Evolutionary conservation across 208 protist genomes (phyloP), one percentile per base, ranked within the genome.

Genomic region (Balamuthia mandrillaris): DNA sequence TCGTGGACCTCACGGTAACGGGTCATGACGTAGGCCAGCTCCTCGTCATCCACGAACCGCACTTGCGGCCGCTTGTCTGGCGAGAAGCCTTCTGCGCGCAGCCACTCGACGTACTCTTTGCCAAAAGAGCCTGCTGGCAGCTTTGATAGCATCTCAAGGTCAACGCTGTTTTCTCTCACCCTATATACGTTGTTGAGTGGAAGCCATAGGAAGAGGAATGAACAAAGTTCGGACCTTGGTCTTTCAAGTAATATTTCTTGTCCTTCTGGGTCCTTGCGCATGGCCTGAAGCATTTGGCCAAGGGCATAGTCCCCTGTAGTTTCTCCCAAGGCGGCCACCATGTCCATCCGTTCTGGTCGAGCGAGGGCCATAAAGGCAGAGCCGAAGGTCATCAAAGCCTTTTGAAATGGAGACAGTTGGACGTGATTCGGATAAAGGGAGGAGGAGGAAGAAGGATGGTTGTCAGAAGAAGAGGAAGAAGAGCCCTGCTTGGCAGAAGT

Each of bases 1-100:
- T 95, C 92, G 83, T 95, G 92, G n/a, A 90, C 86, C 72, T 95
- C 78, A 21, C 92, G 66, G 65, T 94, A 95, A 5, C 92, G 52
- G 49, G 70, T 66, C 74, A 94, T 93, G 2, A 95, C 87, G 65
- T 93, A 95, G 1, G 91, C 91, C 35, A 93, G 87, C 56, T 95
- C 90, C 14, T 45, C 61, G 37, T 93, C 88, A 39, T 94, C 91
- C 12, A 95, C 86, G 85, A 95, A 92, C 49, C 65, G 29, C 14
- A 95, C 92, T n/a, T 6, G n/a, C 35, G 87, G 21, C 49, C 89
- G 54, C 21, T 92, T 90, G 39, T 91, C 78, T 4, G 92, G 56
- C 2, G 66, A 66, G 29, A 88, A 93, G 0, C 81, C 54, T 33
- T 90, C 54, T 4, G 7, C 42, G 9, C 56, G 39, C 81, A 94